Percentiles rank a stretch among this genome's conserved stretches.
Evolutionary conservation across 139 green algal genomes (phyloP).

Genomic region (Chlorella sp.): DNA sequence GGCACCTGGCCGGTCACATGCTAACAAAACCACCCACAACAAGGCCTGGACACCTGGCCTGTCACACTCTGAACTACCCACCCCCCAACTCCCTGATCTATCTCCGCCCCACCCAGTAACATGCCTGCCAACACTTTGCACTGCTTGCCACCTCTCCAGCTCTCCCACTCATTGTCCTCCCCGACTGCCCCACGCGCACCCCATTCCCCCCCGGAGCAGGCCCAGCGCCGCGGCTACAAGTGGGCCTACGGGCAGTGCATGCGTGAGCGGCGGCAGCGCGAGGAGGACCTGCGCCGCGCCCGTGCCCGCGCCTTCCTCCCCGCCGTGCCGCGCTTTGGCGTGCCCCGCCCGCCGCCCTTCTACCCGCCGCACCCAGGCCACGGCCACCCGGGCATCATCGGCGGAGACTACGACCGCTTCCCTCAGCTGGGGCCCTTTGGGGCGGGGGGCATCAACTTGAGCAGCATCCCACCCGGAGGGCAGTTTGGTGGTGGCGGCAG

Average conservation of each 20-base stretch:
- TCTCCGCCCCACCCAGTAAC: neutral
- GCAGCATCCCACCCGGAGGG: neutral
- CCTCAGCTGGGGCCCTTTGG: conserved; percentile 31
- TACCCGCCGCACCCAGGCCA: conserved; percentile 18
- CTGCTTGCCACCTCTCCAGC: too few relatives aligned
- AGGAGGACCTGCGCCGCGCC: conserved; percentile 13
- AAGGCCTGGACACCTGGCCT: too few relatives aligned
- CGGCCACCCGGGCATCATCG: conserved; percentile 23
- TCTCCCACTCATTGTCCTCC: neutral
- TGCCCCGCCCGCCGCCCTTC: conserved; percentile 22
- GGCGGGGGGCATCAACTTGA: neutral
- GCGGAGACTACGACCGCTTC: conserved; percentile 55
- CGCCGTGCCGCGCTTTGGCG: conserved; percentile 22
- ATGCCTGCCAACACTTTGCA: too few relatives aligned
- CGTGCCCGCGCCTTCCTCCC: conserved; percentile 2
- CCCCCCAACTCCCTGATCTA: too few relatives aligned
- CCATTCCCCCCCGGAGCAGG: neutral
- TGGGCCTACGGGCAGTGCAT: conserved; percentile 30
- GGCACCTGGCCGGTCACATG: too few relatives aligned
- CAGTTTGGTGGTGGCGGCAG: neutral
- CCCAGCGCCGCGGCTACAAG: conserved; percentile 31
- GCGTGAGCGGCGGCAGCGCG: conserved; percentile 13
- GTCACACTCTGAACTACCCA: too few relatives aligned
- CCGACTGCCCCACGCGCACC: neutral
- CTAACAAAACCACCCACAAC: too few relatives aligned